A percentile compares a stretch with the other conserved stretches of the same genome.
phyloP scores from a whole-genome alignment of 2,329 filamentous ascomycete species.

The Coniella lustricola region DNA sequence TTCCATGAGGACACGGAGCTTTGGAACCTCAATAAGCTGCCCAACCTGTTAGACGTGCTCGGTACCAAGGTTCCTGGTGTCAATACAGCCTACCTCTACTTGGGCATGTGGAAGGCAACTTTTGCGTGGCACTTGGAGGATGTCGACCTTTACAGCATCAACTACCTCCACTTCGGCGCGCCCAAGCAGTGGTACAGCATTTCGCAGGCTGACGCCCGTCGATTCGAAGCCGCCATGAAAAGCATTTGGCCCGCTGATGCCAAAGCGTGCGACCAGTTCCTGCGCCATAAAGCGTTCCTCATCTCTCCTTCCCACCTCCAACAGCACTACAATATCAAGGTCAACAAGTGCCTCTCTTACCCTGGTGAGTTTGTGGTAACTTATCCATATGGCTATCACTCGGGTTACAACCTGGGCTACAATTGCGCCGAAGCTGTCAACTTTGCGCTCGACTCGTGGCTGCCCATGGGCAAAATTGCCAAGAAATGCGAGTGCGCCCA shows the following conservation, averaged over 20 bases:
- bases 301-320: conserved; percentile 86
- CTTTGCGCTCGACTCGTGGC: conserved; percentile 91
- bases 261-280: conserved; percentile 91
- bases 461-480: conserved; percentile 89
- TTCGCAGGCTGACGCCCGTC: conserved; percentile 85
- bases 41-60: conserved; percentile 86
- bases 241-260: conserved; percentile 91
- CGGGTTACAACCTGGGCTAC: conserved; percentile 94
- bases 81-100: conserved; percentile 94
- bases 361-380: conserved; percentile 98
- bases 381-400: conserved; percentile 97
- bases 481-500: conserved; percentile 95
- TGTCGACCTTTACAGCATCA: conserved; percentile 98
- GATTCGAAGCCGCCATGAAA: conserved; percentile 93
- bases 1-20: conserved; percentile 77
- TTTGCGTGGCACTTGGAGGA: conserved; percentile 99
- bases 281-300: conserved; percentile 94
- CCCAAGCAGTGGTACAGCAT: conserved; percentile 99
- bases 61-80: conserved; percentile 95
- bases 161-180: conserved; percentile 97
- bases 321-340: conserved; percentile 86
- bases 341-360: conserved; percentile 92
- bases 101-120: conserved; percentile 99
- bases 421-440: conserved; percentile 99
- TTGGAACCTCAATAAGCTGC: conserved; percentile 94